Base-by-base conservation (phyloP, 768 basidiomycete genomes). In the Termitomyces sp. region DNA sequence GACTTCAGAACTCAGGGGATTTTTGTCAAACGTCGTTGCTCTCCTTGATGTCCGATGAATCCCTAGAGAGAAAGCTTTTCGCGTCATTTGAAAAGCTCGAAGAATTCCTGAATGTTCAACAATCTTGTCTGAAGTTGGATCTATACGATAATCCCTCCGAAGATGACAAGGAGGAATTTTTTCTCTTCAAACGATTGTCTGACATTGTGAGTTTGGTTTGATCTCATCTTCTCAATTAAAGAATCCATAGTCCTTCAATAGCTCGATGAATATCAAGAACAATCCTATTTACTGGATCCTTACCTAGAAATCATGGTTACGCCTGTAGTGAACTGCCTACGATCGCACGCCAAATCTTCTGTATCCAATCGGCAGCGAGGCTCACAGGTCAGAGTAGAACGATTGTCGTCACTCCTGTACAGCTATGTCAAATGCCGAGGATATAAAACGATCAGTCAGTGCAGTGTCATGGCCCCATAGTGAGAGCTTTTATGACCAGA, bases 251-350 rank as follows among this genome's bases (percentile, higher is more conserved):
- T 32, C n/a, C 43, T 44, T 32, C 44, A 32, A 26, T 59, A 98
- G 96, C 81, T 98, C 30, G 83, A 84, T 68, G 84, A 87, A 68
- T 98, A 96, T 67, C 95, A 96, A 69, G 95, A 98, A 60, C 93
- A 96, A 64, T 80, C 95, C 2, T 92, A 94, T 70, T 82, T 99
- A 3, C 79, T 98, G 13, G 97, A 99, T 70, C 95, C 96, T 37
- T 87, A 82, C 64, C 80, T 99, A 20, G 91, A 95, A 66, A 69
- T 76, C 33, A 83, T 99, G 55, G 82, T 97, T 10, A 71, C 77
- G 2, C 95, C 95, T 0, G 84, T 88, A 2, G 84, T 94, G 34
- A 79, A 85, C 33, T 69, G 72, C 30, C 71, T 96, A 42, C 87
- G 86, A 67, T 62, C 65, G 8, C 80, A 84, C 62, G 81, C 86